Percentiles rank a stretch among this genome's conserved stretches.
Conservation (phyloP, 2,329 filamentous ascomycete genomes). For the Verticillium zaregamsianum region DNA sequence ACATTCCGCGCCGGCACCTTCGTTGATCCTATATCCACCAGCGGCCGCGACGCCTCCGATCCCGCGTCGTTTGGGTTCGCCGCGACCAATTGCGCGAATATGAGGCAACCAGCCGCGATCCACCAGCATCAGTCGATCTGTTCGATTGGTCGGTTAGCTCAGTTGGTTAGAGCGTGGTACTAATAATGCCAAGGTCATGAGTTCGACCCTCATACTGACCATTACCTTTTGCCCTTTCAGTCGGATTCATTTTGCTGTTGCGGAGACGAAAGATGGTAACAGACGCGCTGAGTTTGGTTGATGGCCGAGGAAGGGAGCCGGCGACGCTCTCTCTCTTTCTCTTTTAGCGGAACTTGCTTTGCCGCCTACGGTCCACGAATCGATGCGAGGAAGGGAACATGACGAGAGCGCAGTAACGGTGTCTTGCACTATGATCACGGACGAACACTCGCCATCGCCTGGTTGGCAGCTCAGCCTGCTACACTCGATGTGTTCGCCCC, state of each 20-base stretch:
- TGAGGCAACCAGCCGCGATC: rapidly evolving
- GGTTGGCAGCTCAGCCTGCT: too few species aligned
- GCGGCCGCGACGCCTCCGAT: background rate
- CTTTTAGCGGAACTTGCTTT: too few species aligned
- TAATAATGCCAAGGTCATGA: background rate
- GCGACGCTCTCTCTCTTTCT: too few species aligned
- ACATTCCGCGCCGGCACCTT: background rate
- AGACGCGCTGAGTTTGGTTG: too few species aligned
- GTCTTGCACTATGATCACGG: too few species aligned
- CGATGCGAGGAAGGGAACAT: too few species aligned
- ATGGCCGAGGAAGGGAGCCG: too few species aligned
- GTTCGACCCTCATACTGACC: background rate
- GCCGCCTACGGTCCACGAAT: too few species aligned
- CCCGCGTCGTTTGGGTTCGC: background rate
- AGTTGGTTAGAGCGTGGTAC: background rate
- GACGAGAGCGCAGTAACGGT: too few species aligned
- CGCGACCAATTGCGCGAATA: background rate
- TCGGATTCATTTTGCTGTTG: background rate
- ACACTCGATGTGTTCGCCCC: too few species aligned
- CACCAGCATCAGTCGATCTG: background rate
- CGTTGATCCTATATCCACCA: background rate
- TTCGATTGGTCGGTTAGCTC: background rate
- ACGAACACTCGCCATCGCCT: too few species aligned
- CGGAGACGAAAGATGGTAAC: too few species aligned
- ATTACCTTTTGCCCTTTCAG: background rate